Conservation (phyloP, 2,329 filamentous ascomycete species). For the Verticillium isaacii region DNA sequence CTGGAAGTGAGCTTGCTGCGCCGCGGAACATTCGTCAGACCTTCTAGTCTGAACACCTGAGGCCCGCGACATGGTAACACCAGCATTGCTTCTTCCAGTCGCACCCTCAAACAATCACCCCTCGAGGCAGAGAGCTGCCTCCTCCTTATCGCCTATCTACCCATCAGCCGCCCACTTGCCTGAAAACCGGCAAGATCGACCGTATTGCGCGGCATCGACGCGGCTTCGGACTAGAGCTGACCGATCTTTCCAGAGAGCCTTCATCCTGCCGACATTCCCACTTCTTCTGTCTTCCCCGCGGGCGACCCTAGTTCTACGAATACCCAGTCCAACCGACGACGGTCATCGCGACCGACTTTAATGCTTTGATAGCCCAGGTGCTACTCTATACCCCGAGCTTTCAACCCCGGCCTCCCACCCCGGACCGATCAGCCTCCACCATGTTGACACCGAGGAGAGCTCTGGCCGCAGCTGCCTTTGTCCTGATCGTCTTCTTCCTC, state of each 20-base stretch:
- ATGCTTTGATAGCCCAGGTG: neutral
- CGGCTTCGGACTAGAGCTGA: neutral
- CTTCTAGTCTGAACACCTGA: neutral
- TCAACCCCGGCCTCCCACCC: neutral
- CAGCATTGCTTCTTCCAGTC: neutral
- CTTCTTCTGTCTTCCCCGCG: slow-evolving; percentile 1
- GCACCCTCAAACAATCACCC: neutral
- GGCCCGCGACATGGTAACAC: neutral
- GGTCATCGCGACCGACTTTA: neutral
- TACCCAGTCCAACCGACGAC: neutral
- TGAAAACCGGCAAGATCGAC: neutral
- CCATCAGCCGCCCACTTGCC: neutral
- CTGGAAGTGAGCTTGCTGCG: neutral
- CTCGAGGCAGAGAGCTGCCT: neutral
- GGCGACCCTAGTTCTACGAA: neutral
- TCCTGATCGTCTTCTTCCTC: slow-evolving; percentile 66
- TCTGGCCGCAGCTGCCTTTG: slow-evolving; percentile 63
- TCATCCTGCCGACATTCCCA: neutral
- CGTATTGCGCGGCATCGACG: neutral
- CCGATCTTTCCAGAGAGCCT: neutral
- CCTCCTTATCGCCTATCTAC: neutral
- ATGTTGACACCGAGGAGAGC: slow-evolving; percentile 81
- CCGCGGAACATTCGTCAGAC: neutral
- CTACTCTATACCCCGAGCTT: neutral
- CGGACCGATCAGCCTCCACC: slow-evolving; percentile 15